Base-by-base conservation (phyloP, 768 basidiomycete species). In the Suillus alpinus region DNA sequence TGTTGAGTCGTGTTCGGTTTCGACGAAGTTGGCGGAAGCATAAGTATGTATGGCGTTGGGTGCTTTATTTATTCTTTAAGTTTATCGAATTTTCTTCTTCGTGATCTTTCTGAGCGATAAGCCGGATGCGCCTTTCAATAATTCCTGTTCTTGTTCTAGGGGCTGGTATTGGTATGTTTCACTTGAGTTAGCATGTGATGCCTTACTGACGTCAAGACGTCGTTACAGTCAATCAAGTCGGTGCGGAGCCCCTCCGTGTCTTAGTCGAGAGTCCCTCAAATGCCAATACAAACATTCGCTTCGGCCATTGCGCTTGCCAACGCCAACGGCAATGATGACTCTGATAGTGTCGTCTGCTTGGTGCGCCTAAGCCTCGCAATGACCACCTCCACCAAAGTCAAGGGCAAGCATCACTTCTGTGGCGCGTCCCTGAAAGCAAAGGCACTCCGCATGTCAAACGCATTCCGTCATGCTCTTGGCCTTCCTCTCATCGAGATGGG, bases 401-500 rank as follows among this genome's bases (percentile, higher is more conserved):
- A 66, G 26, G 63, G 56, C 9, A 3, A 67, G 20, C 71, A 39
- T 51, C 77, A 75, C 61, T 59, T 65, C 16, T 75, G 77, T 49
- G 73, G 73, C 58, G 64, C 67, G 49, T 75, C 75, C 41, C 64
- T 83, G 69, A 77, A 74, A 62, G 70, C 79, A 67, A 87, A 86
- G 67, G 79, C 80, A 31, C 65, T 83, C 59, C 74, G 78, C 60
- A 61, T 86, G 43, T 80, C 83, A 56, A 85, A 87, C 63, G 65
- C 77, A 31, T 79, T 91, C 77, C 77, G 84, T 47, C 73, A 82
- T 60, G 79, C 80, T 2, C 72, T 90, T 41, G 86, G 87, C 20
- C 67, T 86, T 63, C 78, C 83, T 9, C 73, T 75, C 61, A 81
- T 83, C 68, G 77, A 81, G 41, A 55, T 56, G 29, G 40, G 59